Conservation (phyloP, 2,329 filamentous ascomycete genomes). For the Mollisia scopiformis region DNA sequence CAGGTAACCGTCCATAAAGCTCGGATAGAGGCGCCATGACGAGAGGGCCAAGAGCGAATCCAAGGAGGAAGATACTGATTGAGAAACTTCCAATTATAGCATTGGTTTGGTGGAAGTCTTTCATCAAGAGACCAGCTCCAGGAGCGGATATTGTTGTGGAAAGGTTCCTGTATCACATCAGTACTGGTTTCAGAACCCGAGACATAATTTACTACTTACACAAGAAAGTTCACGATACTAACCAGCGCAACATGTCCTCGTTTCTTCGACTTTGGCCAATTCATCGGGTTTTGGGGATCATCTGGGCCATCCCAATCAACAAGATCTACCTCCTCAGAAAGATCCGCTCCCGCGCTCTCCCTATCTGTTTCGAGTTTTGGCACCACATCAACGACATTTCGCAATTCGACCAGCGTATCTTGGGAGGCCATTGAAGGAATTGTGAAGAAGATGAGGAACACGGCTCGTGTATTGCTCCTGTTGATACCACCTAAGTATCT, state of each 20-base stretch:
- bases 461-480: neutral
- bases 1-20: slow-evolving; percentile 53
- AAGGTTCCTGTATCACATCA: neutral
- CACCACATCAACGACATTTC: neutral
- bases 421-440: neutral
- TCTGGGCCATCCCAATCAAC: slow-evolving; percentile 29
- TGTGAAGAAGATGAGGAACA: neutral
- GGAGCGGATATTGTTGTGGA: slow-evolving; percentile 43
- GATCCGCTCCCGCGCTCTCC: neutral
- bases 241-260: neutral
- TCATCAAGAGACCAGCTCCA: slow-evolving; percentile 47
- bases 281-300: slow-evolving; percentile 40
- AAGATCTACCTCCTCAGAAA: slow-evolving; percentile 6
- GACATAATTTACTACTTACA: neutral
- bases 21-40: slow-evolving; percentile 54
- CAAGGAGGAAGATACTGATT: slow-evolving; percentile 22
- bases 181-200: neutral
- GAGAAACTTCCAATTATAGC: slow-evolving; percentile 37
- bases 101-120: slow-evolving; percentile 45
- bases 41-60: slow-evolving; percentile 15
- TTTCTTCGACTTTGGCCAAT: slow-evolving; percentile 29
- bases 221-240: neutral
- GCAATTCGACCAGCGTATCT: neutral
- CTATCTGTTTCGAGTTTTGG: neutral
- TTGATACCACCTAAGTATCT: neutral